These are phyloP conservation scores for Phytophthora pistaciae DNA, from an alignment of 352 stramenopile genomes.

Conservation along the genomic window DNA sequence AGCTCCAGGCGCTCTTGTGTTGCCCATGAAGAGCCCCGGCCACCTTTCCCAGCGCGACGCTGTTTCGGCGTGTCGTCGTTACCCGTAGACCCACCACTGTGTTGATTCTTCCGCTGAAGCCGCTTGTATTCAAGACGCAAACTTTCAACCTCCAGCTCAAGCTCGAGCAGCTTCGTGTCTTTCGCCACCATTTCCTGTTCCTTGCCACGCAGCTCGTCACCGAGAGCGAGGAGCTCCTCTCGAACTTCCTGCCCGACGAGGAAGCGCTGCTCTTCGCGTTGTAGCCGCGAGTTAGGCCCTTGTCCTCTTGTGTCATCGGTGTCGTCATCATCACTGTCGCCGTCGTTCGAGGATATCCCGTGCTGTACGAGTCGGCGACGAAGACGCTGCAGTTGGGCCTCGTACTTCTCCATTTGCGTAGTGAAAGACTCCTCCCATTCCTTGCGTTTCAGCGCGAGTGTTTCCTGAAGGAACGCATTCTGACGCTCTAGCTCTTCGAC, in stretches of 20 bases:
- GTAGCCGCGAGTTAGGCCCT: constrained; percentile 24
- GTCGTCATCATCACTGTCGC: constrained; percentile 17
- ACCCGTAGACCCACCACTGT: constrained; percentile 1
- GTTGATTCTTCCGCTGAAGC: constrained; percentile 51
- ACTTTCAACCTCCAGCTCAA: constrained; percentile 78
- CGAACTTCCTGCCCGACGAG: constrained; percentile 51
- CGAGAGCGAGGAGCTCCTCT: constrained; percentile 52
- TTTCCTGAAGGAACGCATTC: constrained; percentile 69
- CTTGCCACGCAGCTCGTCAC: constrained; percentile 57
- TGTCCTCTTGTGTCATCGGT: constrained; percentile 3
- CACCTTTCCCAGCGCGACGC: constrained; percentile 15
- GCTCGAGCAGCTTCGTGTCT: constrained; percentile 71
- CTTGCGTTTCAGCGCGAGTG: constrained; percentile 65
- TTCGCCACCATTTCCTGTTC: constrained; percentile 63
- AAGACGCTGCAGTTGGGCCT: constrained; percentile 59
- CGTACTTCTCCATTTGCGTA: constrained; percentile 65
- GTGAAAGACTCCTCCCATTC: constrained; percentile 66
- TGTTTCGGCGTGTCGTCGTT: constrained; percentile 19
- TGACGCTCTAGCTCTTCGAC: constrained; percentile 58
- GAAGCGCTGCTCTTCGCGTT: constrained; percentile 61
- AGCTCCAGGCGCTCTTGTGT: constrained; percentile 62
- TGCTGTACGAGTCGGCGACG: constrained; percentile 52
- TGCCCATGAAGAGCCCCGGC: constrained; percentile 21
- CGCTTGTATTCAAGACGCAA: constrained; percentile 68
- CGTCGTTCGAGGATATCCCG: constrained; percentile 23